Evolutionary conservation across 78 protist genomes (phyloP).

Genomic region (Ministeria vibrans): DNA sequence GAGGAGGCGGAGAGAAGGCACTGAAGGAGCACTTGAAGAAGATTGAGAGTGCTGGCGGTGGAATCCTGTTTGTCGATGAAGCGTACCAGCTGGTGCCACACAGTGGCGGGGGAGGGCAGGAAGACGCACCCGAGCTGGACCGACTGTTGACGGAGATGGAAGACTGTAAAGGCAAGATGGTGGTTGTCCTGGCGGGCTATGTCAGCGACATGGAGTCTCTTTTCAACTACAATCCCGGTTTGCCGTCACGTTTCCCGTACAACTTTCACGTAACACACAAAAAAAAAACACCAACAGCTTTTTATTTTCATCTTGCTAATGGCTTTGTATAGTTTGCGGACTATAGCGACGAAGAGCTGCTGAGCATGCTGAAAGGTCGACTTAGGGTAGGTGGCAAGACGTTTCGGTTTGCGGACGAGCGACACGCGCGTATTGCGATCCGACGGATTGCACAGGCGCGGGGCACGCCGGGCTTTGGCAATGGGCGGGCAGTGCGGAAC

Average conservation of each 20-base stretch:
- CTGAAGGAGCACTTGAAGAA: not conserved
- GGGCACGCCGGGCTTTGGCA: slow-evolving; percentile 20
- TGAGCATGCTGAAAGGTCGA: not conserved
- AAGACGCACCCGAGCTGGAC: not conserved
- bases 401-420: not conserved
- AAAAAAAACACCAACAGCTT: too few relatives aligned
- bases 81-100: slow-evolving; percentile 39
- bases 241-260: slow-evolving; percentile 12
- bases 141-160: not conserved
- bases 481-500: slow-evolving; percentile 15
- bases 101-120: not conserved
- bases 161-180: slow-evolving; percentile 1
- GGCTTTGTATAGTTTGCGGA: too few relatives aligned
- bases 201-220: slow-evolving; percentile 6
- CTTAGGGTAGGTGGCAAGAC: not conserved
- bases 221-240: not conserved
- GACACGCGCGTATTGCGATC: not conserved
- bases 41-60: slow-evolving; percentile 12
- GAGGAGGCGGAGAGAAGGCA: not conserved
- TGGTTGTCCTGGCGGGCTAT: slow-evolving; percentile 41
- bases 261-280: too few relatives aligned
- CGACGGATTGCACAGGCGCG: not conserved
- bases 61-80: slow-evolving; percentile 51
- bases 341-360: slow-evolving; percentile 7
- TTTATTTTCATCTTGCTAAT: too few relatives aligned